Evolutionary conservation across 352 stramenopile species (phyloP).

Genomic region (Pythium myriotylum): DNA sequence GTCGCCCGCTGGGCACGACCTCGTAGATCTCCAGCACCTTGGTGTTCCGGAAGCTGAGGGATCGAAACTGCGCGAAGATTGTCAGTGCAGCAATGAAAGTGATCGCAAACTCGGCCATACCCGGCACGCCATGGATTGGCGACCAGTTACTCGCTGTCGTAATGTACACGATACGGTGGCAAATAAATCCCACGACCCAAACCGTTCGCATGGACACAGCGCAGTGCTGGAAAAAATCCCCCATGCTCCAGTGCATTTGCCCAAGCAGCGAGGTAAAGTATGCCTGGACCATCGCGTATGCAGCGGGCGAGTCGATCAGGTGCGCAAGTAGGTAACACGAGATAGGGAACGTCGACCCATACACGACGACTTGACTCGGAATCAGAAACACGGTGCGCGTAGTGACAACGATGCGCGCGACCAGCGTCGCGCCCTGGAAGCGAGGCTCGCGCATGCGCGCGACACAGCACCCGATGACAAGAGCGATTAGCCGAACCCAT

Average conservation of each 20-base stretch:
- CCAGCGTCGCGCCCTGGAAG: background rate
- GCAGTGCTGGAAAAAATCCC: constrained; percentile 32
- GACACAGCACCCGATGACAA: constrained; percentile 31
- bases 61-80: constrained; percentile 34
- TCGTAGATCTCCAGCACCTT: constrained; percentile 1
- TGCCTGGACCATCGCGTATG: constrained; percentile 37
- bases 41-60: background rate
- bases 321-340: constrained; percentile 50
- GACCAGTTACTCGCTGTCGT: constrained; percentile 1
- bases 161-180: constrained; percentile 21
- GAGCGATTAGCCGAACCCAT: constrained; percentile 31
- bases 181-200: constrained; percentile 41
- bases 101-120: constrained; percentile 39
- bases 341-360: constrained; percentile 47
- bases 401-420: constrained; percentile 4
- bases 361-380: constrained; percentile 56
- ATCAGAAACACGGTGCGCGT: constrained; percentile 40
- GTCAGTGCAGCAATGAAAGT: constrained; percentile 38
- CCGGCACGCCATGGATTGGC: constrained; percentile 30
- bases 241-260: constrained; percentile 27
- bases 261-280: constrained; percentile 37
- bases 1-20: constrained; percentile 1
- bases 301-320: constrained; percentile 41
- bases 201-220: constrained; percentile 53
- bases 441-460: background rate